Percentiles rank a stretch among this genome's conserved stretches.
phyloP scores from a whole-genome alignment of 768 basidiomycete genomes.

The Suillus cothurnatus region DNA sequence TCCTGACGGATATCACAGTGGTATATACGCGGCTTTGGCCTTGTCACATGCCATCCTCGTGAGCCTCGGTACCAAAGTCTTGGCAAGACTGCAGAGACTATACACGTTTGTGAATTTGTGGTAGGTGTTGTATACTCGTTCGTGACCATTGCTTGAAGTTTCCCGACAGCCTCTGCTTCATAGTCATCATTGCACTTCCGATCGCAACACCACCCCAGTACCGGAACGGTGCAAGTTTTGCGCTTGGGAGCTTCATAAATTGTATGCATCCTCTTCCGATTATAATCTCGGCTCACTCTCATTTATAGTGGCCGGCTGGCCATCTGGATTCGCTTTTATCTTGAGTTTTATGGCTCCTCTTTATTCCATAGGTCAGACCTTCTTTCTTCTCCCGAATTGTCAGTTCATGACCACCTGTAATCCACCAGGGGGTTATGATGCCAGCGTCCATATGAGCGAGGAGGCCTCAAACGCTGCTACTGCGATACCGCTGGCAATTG shows the following conservation, averaged over 20 bases:
- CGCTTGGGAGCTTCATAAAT: not conserved
- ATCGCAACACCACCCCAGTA: not conserved
- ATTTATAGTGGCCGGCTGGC: conserved; percentile 20
- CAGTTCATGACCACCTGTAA: conserved; percentile 22
- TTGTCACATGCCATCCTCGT: conserved; percentile 1
- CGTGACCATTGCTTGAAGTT: not conserved
- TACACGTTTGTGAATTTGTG: not conserved
- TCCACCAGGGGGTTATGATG: not conserved
- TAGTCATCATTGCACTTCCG: not conserved
- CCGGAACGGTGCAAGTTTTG: not conserved
- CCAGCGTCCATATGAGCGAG: not conserved
- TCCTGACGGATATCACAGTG: conserved; percentile 19
- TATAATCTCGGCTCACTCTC: not conserved
- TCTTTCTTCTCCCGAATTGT: not conserved
- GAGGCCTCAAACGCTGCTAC: conserved; percentile 11
- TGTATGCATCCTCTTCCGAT: conserved; percentile 11
- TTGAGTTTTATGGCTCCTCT: not conserved
- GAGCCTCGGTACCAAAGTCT: conserved; percentile 1
- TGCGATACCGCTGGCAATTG: not conserved
- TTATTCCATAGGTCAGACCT: conserved; percentile 4
- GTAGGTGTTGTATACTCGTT: not conserved
- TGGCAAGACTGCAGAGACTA: not conserved
- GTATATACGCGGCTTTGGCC: not conserved
- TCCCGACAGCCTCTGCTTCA: not conserved
- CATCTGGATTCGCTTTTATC: not conserved